Base-by-base conservation (phyloP, 1,139 yeast genomes). In the Yamadazyma conglobata region DNA sequence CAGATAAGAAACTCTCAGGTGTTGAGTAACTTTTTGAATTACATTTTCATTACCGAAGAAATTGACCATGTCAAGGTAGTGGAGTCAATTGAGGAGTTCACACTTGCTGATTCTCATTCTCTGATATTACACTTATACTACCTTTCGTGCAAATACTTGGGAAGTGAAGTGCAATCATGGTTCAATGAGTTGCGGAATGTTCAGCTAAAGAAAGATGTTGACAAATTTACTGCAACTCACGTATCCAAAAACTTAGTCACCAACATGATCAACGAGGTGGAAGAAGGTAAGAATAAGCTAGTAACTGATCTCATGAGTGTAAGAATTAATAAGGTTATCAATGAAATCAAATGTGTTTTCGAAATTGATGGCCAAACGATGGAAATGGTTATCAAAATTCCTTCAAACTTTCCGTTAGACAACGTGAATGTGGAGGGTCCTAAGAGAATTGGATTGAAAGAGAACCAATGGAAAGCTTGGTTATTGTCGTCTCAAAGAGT, bases 391-490 rank as follows among this genome's bases (percentile, higher is more conserved):
- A 78, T 89, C 37, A 70, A 67, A 31, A 59, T 88, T 11, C 96
- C 96, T 0, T 50, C 65, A 1, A 70, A 75, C 24, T 89, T 78
- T 44, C 97, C 97, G 3, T 65, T 88, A 31, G 69, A 75, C 10
- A 84, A 77, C 40, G 82, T 88, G 10, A 60, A 64, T 10, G 89
- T 91, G 1, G 79, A 75, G 32, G 96, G 96, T 0, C 76, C 86
- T 2, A 72, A 78, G 34, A 70, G 95, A 40, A 72, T 88, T 25
- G 98, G 98, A 10, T 94, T 89, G 10, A 85, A 83, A 44, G 97
- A 91, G 46, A 79, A 77, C 40, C 91, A 86, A 58, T 89, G 96
- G 95, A 82, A 87, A 45, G 91, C 95, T 1, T 91, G 98, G 98
- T 60, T 91, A 17, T 64, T 91, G 50, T 91, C 96, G 1, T 83